Base-by-base conservation (phyloP, 164 flowering plant species). In the Cinnamomum chago region DNA sequence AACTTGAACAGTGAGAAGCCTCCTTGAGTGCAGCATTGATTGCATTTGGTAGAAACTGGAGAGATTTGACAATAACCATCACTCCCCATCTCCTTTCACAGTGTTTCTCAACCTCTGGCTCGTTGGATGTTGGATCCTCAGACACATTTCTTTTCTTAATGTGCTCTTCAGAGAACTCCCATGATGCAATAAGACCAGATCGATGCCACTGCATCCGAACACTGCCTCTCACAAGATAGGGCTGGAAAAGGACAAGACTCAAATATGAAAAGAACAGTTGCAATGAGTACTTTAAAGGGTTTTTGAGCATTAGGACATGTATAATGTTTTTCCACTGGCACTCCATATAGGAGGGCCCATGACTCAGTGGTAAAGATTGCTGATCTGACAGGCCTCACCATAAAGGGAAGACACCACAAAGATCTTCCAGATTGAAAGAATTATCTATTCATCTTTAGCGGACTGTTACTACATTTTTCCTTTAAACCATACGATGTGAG, bases 121-220 rank as follows among this genome's bases (percentile, higher is more conserved):
- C 79, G 35, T 76, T 82, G 40, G 76, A 73, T 3, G 30, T 62
- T 72, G 85, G 83, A 79, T 85, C 85, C 62, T 85, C 91, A 67
- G 82, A 76, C 1, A 73, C 83, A 79, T 79, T 82, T 69, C 83
- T 90, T 78, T 84, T 87, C 72, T 86, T 91, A 65, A 84, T 80
- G 81, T 90, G 92, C 82, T 90, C 98, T 77, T 92, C 97, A 78
- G 92, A 78, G 81, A 90, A 96, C 75, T 92, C 94, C 99, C 99
- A 96, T 25, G 91, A 89, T 72, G 97, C 97, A 75, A 96, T 91
- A 65, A 96, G 95, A 72, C 98, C 98, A 77, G 88, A 88, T 77
- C 99, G 85, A 81, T 92, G 97, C 99, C 99, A 96, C 81, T 92
- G 99, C 97, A 96, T 94, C 80, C 97, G 84, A 55, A 96, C 97